Conservation (phyloP, 176 grass and related monocot species). For the Leersia perrieri region DNA sequence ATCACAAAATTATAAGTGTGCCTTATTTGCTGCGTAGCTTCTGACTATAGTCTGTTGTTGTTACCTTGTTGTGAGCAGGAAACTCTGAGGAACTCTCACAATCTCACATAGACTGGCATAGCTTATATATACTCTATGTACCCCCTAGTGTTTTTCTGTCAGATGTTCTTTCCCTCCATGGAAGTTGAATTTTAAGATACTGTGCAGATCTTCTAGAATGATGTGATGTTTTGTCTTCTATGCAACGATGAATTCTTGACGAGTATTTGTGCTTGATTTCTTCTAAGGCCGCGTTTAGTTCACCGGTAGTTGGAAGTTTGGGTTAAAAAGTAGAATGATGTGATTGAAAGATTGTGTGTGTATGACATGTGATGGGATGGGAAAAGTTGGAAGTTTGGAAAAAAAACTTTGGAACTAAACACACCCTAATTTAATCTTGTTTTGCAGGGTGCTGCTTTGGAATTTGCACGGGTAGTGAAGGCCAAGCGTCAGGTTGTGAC, state of each 20-base stretch:
- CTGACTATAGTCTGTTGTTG: background rate
- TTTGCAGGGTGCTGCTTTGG: slow-evolving; percentile 64
- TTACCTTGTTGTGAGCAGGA: too few relatives aligned
- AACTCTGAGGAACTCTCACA: too few relatives aligned
- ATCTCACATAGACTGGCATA: background rate
- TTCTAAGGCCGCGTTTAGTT: too few relatives aligned
- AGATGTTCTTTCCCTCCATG: background rate
- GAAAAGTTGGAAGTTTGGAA: too few relatives aligned
- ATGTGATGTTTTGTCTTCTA: background rate
- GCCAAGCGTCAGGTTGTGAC: slow-evolving; percentile 81
- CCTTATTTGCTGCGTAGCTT: background rate
- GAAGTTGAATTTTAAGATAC: background rate
- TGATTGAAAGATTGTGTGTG: too few relatives aligned
- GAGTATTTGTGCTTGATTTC: background rate
- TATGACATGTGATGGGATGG: too few relatives aligned
- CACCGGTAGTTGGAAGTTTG: too few relatives aligned
- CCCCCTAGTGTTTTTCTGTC: background rate
- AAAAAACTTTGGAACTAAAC: too few relatives aligned
- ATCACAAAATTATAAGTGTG: background rate
- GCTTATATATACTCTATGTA: background rate
- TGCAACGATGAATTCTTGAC: background rate
- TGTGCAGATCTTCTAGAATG: background rate
- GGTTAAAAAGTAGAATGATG: too few relatives aligned
- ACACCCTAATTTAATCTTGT: slow-evolving; percentile 9
- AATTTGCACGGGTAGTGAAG: slow-evolving; percentile 66